Conservation (phyloP, 768 basidiomycete genomes). For the Termitomyces sp. region DNA sequence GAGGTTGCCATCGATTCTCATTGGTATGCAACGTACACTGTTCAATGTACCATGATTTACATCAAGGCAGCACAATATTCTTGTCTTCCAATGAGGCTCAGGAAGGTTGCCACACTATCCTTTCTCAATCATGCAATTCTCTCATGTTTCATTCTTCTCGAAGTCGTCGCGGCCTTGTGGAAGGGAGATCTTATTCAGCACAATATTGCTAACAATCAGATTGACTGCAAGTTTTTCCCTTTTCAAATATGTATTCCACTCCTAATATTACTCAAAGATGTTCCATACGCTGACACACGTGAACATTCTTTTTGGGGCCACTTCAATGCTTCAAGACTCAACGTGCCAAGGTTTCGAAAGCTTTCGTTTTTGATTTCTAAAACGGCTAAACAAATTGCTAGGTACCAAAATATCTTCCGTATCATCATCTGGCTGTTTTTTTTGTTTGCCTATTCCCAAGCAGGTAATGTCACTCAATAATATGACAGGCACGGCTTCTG, state of each 20-base stretch:
- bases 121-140: neutral
- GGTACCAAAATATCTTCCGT: constrained; percentile 86
- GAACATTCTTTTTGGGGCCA: constrained; percentile 62
- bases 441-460: constrained; percentile 78
- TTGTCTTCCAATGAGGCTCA: constrained; percentile 85
- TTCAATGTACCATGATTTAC: neutral
- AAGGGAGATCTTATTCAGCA: constrained; percentile 77
- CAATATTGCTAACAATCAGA: constrained; percentile 69
- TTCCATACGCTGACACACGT: constrained; percentile 58
- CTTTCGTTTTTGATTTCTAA: neutral
- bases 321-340: constrained; percentile 72
- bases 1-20: constrained; percentile 93
- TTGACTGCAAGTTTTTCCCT: constrained; percentile 57
- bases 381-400: constrained; percentile 21
- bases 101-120: constrained; percentile 45
- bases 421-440: constrained; percentile 77
- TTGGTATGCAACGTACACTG: constrained; percentile 45
- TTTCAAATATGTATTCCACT: neutral
- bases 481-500: neutral
- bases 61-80: constrained; percentile 64
- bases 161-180: constrained; percentile 85
- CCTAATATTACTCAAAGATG: constrained; percentile 41
- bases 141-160: neutral
- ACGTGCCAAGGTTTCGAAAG: constrained; percentile 63
- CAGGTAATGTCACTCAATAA: constrained; percentile 44